Conservation (phyloP, 2,329 filamentous ascomycete species). For the Aureobasidium namibiae region DNA sequence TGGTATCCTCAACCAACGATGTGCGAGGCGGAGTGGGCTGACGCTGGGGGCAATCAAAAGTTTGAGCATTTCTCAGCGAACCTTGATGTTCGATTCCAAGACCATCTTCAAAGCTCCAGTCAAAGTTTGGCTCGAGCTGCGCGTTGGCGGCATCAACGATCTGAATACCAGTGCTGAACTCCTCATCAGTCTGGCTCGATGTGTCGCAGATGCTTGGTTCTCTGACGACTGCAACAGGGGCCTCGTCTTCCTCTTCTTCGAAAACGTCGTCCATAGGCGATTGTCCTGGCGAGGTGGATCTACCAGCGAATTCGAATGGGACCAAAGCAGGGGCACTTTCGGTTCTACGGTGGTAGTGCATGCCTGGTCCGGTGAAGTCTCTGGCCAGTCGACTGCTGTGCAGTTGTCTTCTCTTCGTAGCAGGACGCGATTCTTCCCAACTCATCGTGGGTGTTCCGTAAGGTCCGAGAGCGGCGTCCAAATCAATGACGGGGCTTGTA, state of each 20-base stretch:
- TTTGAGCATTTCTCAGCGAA: neutral
- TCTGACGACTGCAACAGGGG: slow-evolving; percentile 27
- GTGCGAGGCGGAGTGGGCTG: neutral
- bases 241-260: slow-evolving; percentile 70
- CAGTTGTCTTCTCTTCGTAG: slow-evolving; percentile 53
- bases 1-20: slow-evolving; percentile 23
- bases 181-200: slow-evolving; percentile 1
- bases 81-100: slow-evolving; percentile 23
- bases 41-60: neutral
- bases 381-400: slow-evolving; percentile 69
- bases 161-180: slow-evolving; percentile 35
- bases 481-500: slow-evolving; percentile 75
- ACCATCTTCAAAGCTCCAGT: slow-evolving; percentile 35
- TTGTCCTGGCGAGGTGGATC: slow-evolving; percentile 27
- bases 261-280: slow-evolving; percentile 81
- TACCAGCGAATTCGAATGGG: slow-evolving; percentile 52
- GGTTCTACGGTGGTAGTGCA: slow-evolving; percentile 69
- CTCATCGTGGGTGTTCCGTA: slow-evolving; percentile 73
- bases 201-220: neutral
- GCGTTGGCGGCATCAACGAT: slow-evolving; percentile 36
- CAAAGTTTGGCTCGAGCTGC: slow-evolving; percentile 17
- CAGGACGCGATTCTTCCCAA: slow-evolving; percentile 50
- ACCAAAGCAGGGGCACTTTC: slow-evolving; percentile 75
- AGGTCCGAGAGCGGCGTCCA: slow-evolving; percentile 86
- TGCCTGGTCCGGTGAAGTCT: slow-evolving; percentile 59